phyloP scores from a whole-genome alignment of 2,329 filamentous ascomycete genomes.

The Pseudonectria buxi region DNA sequence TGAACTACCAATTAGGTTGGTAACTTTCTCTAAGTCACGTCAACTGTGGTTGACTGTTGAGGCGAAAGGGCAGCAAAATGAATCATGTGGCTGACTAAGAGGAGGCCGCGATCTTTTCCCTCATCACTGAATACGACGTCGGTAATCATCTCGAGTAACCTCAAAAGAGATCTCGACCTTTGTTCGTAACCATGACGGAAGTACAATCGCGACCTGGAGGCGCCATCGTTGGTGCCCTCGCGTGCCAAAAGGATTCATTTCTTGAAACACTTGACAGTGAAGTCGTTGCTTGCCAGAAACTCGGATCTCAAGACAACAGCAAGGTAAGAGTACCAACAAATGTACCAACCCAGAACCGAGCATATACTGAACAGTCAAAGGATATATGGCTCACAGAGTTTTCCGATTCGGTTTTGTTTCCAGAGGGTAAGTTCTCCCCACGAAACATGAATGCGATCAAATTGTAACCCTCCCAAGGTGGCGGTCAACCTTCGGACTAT shows the following conservation, averaged over 20 bases:
- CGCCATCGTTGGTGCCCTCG: conserved; percentile 19
- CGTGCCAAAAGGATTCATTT: conserved; percentile 24
- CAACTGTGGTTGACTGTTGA: too few relatives aligned
- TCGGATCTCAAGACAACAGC: conserved; percentile 6
- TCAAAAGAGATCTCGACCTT: too few relatives aligned
- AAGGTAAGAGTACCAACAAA: conserved; percentile 14
- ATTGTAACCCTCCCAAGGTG: conserved; percentile 12
- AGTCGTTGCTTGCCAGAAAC: conserved; percentile 23
- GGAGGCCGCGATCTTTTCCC: too few relatives aligned
- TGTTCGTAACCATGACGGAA: too few relatives aligned
- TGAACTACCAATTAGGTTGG: too few relatives aligned
- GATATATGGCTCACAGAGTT: conserved; percentile 26
- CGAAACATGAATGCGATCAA: neutral
- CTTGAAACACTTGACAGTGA: conserved; percentile 17
- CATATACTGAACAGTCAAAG: neutral
- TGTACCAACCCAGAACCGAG: neutral
- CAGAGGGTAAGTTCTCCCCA: conserved; percentile 15
- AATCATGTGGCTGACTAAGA: too few relatives aligned
- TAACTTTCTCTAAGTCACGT: too few relatives aligned
- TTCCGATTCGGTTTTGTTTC: conserved; percentile 24
- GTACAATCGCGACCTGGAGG: too few relatives aligned
- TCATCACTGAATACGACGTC: too few relatives aligned
- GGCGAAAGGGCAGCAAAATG: too few relatives aligned
- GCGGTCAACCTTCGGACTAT: conserved; percentile 26
- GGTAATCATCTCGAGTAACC: too few relatives aligned